Conservation (phyloP, 1,284 basidiomycete genomes). For the Marasmius sp. region DNA sequence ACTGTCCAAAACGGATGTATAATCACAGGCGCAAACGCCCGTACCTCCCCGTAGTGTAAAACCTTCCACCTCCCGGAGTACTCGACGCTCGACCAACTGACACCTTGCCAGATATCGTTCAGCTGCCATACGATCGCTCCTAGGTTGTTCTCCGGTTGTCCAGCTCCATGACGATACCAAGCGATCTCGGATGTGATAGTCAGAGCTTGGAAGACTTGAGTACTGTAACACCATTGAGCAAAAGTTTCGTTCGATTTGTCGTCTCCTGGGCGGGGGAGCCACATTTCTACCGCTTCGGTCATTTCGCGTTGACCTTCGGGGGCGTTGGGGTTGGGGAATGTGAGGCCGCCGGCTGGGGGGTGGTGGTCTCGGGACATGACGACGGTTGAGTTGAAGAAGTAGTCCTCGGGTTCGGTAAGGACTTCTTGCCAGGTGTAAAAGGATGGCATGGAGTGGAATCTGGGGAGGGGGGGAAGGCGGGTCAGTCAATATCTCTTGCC, state of each 20-base stretch:
- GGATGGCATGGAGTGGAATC: constrained; percentile 67
- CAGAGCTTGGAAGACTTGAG: constrained; percentile 57
- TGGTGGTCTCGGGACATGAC: constrained; percentile 62
- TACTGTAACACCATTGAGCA: constrained; percentile 62
- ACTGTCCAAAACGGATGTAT: constrained; percentile 58
- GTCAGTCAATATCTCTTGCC: background rate
- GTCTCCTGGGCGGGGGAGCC: constrained; percentile 54
- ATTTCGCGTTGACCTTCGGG: constrained; percentile 55
- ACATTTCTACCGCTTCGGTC: constrained; percentile 48
- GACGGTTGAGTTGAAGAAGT: constrained; percentile 59
- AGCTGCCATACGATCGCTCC: constrained; percentile 65
- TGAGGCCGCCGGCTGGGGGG: constrained; percentile 52
- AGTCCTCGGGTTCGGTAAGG: constrained; percentile 48
- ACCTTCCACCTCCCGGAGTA: constrained; percentile 67
- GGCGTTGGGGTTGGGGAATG: constrained; percentile 60
- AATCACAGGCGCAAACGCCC: constrained; percentile 47
- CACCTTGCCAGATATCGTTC: constrained; percentile 69
- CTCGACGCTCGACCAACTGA: constrained; percentile 60
- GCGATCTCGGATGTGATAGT: constrained; percentile 60
- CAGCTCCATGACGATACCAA: constrained; percentile 59
- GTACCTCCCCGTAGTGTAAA: constrained; percentile 50
- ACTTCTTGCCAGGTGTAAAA: constrained; percentile 65
- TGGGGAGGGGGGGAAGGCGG: no score
- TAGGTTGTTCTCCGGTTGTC: constrained; percentile 57
- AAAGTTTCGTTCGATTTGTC: constrained; percentile 55